Base-by-base conservation (phyloP, 139 green algal species). In the Auxenochlorella pyrenoidosa region DNA sequence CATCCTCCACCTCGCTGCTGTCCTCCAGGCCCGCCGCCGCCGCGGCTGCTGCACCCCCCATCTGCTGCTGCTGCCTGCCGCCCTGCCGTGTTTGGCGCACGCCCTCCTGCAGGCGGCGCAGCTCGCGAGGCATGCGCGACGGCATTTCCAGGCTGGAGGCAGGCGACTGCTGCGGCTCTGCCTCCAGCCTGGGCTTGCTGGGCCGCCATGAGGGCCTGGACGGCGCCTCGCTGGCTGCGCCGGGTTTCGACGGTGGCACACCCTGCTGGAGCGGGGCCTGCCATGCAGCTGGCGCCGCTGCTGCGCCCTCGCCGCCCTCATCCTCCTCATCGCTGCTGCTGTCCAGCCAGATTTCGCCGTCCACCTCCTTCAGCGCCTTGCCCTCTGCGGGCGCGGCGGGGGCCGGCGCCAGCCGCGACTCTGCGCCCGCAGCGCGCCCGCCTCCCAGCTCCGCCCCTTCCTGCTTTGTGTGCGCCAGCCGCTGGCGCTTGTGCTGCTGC, bases 281-380 rank as follows among this genome's bases (percentile, higher is more conserved):
- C 6, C 30, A 13, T 30, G 43, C 75, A 65, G 75, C 44, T 15
- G 26, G 8, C 38, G 43, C 75, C 34, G 24, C 44, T 10, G 8
- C 59, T 51, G 54, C 58, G 51, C 41, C 79, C 79, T 40, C 38
- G 21, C 30, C 30, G 13, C 19, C 63, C 47, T 80, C 54, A 1
- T 44, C 75, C 19, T 87, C 68, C 79, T 88, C 76, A 19, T 32
- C n/a, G 8, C 79, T 78, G 38, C 75, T 79, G 58, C 38, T 43
- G 38, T 59, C 32, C 18, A 82, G 22, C 30, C 70, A 66, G 0
- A 82, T 16, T 22, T 70, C 47, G 13, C 76, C 76, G 16, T 82
- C 76, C 34, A 60, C 54, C 87, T 76, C 59, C 36, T 70, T 40
- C 43, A 40, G 10, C 18, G 24, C 34, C 28, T 36, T 54, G 51